These are phyloP conservation scores for Parathielavia hyrcaniae DNA, from an alignment of 495 filamentous ascomycete species.

Conservation along the genomic window DNA sequence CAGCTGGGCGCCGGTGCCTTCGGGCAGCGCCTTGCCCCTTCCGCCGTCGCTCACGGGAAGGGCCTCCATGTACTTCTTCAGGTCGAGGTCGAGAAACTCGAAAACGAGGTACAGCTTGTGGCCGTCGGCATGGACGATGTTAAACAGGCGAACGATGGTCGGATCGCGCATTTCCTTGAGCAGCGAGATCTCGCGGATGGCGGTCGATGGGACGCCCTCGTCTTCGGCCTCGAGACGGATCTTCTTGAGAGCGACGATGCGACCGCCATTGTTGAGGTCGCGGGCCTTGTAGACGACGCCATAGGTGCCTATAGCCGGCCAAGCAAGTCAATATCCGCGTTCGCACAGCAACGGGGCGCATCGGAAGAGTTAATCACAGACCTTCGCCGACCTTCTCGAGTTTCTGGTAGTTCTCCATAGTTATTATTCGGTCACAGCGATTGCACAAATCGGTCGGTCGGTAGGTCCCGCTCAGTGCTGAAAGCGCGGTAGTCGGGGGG, in stretches of 20 bases:
- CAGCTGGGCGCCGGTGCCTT: conserved; percentile 62
- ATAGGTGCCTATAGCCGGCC: conserved; percentile 61
- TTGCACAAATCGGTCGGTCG: background rate
- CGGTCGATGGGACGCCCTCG: conserved; percentile 93
- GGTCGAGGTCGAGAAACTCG: conserved; percentile 86
- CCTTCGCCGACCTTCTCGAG: conserved; percentile 99
- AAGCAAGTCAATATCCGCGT: background rate
- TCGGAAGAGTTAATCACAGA: conserved; percentile 36
- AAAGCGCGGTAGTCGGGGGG: conserved; percentile 1
- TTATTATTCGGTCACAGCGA: conserved; percentile 9
- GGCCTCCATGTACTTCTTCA: conserved; percentile 99
- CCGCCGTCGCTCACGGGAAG: conserved; percentile 86
- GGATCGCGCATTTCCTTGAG: conserved; percentile 96
- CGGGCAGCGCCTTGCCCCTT: conserved; percentile 78
- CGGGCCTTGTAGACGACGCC: conserved; percentile 91
- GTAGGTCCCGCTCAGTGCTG: conserved; percentile 2
- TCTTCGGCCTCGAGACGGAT: conserved; percentile 96
- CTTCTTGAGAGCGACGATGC: conserved; percentile 94
- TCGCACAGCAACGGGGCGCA: background rate
- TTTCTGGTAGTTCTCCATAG: conserved; percentile 99
- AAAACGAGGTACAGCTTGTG: conserved; percentile 96
- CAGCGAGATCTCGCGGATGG: conserved; percentile 92
- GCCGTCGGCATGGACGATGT: conserved; percentile 94
- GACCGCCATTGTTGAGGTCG: conserved; percentile 67
- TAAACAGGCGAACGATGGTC: conserved; percentile 84